A percentile compares a stretch with the other conserved stretches of the same genome.
Evolutionary conservation across 176 grass and related monocot genomes (phyloP).

Genomic region (Thinopyrum elongatum): DNA sequence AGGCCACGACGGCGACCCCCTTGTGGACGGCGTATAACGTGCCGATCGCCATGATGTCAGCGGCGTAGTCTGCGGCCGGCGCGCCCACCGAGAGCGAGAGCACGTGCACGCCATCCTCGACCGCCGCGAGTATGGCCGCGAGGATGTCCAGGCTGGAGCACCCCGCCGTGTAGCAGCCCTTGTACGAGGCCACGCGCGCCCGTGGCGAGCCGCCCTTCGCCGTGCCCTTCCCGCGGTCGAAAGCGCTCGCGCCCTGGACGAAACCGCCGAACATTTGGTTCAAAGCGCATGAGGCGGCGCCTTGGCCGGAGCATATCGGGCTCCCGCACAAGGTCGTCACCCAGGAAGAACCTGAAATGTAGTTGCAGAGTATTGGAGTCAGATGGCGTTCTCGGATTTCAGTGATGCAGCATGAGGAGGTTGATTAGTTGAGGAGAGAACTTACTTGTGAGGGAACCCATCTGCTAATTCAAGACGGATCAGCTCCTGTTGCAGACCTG

Average conservation of each 20-base stretch:
- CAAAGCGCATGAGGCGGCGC: constrained; percentile 14
- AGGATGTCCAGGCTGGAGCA: constrained; percentile 60
- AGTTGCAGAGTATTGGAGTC: background rate
- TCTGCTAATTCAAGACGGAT: background rate
- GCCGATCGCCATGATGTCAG: constrained; percentile 44
- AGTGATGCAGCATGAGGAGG: background rate
- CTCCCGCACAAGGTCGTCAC: constrained; percentile 38
- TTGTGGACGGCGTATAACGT: constrained; percentile 56
- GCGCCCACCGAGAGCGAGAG: constrained; percentile 62
- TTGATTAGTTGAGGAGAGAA: background rate
- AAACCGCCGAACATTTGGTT: constrained; percentile 27
- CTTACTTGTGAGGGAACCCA: constrained; percentile 40
- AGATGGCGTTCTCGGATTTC: background rate
- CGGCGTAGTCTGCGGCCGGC: constrained; percentile 5
- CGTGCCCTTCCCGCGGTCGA: constrained; percentile 46
- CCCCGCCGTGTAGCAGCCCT: constrained; percentile 50
- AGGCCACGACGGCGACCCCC: constrained; percentile 57
- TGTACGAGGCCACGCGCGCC: constrained; percentile 68
- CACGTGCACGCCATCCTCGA: constrained; percentile 61
- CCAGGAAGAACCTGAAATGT: constrained; percentile 39
- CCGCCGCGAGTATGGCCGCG: constrained; percentile 40
- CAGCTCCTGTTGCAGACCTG: background rate
- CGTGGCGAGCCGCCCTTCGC: constrained; percentile 64
- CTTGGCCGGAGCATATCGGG: constrained; percentile 34
- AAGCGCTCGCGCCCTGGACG: constrained; percentile 32